A percentile compares a stretch with the other conserved stretches of the same genome.
phyloP scores from a whole-genome alignment of 176 grass and related monocot species.

The Urochloa ruziziensis region DNA sequence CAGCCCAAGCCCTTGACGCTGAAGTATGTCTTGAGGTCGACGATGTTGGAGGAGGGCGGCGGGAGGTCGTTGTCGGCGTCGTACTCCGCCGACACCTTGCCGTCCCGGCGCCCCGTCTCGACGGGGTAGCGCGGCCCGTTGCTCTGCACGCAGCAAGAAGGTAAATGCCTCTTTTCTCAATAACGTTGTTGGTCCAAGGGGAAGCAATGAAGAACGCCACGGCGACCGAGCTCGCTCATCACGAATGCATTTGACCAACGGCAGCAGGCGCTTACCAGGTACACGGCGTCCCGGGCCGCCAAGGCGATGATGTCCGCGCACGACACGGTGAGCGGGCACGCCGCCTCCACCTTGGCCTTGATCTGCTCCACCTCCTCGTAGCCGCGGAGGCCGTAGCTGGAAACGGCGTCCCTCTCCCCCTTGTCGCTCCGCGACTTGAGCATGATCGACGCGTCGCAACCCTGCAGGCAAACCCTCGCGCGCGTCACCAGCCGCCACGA shows the following conservation, averaged over 20 bases:
- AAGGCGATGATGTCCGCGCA: constrained; percentile 66
- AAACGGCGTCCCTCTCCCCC: constrained; percentile 33
- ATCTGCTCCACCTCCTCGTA: constrained; percentile 46
- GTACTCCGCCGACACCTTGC: background rate
- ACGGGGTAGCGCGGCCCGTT: constrained; percentile 41
- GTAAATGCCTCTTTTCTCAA: no score
- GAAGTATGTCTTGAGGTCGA: constrained; percentile 57
- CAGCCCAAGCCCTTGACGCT: constrained; percentile 48
- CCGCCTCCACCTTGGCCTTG: constrained; percentile 60
- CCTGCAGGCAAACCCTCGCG: background rate
- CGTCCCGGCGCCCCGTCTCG: constrained; percentile 57
- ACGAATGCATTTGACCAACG: background rate
- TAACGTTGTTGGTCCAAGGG: background rate
- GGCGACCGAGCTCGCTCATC: background rate
- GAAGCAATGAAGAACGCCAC: background rate
- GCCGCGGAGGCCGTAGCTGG: constrained; percentile 49
- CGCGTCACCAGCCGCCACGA: background rate
- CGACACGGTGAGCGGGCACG: constrained; percentile 53
- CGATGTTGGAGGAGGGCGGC: constrained; percentile 33
- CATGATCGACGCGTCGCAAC: constrained; percentile 59
- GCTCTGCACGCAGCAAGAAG: constrained; percentile 35
- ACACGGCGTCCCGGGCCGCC: constrained; percentile 57
- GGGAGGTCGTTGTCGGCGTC: constrained; percentile 46
- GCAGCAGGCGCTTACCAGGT: constrained; percentile 22
- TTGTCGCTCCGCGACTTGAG: constrained; percentile 18